Evolutionary conservation across 2,329 filamentous ascomycete species (phyloP).

Genomic region (Xylaria sp.): DNA sequence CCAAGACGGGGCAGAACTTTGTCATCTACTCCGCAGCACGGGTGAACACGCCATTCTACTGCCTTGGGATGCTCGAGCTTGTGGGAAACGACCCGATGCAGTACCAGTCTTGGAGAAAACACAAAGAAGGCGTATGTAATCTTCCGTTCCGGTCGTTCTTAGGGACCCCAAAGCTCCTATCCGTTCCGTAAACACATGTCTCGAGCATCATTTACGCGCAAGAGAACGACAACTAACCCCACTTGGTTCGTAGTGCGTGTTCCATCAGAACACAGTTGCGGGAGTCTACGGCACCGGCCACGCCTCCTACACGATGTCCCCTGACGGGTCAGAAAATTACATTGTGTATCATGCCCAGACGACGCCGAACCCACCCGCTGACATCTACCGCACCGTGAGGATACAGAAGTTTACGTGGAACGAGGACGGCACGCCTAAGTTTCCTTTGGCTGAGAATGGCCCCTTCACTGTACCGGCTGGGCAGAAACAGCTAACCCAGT

Average conservation of each 20-base stretch:
- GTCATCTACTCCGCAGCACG: constrained; percentile 53
- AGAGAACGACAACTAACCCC: neutral
- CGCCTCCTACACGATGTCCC: constrained; percentile 51
- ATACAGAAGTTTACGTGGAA: constrained; percentile 53
- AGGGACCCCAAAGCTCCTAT: too few relatives aligned
- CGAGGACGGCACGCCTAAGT: constrained; percentile 50
- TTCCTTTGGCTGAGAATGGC: constrained; percentile 51
- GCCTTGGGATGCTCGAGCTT: constrained; percentile 52
- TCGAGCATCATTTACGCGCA: too few relatives aligned
- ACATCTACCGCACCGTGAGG: constrained; percentile 50
- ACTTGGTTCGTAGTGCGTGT: constrained; percentile 46
- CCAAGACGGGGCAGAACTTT: constrained; percentile 52
- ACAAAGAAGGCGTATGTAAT: constrained; percentile 43
- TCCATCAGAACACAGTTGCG: constrained; percentile 51
- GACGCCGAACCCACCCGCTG: constrained; percentile 48
- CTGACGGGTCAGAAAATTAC: constrained; percentile 51
- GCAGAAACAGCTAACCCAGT: constrained; percentile 42
- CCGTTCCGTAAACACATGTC: neutral
- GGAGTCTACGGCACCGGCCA: constrained; percentile 52
- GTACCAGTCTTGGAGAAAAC: constrained; percentile 52
- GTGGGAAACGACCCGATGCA: constrained; percentile 53
- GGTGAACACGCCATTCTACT: constrained; percentile 54
- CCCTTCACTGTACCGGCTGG: constrained; percentile 50
- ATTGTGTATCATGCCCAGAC: constrained; percentile 53
- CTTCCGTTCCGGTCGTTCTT: too few relatives aligned